Conservation (phyloP, 2,329 filamentous ascomycete species). For the Fusarium penzigii region DNA sequence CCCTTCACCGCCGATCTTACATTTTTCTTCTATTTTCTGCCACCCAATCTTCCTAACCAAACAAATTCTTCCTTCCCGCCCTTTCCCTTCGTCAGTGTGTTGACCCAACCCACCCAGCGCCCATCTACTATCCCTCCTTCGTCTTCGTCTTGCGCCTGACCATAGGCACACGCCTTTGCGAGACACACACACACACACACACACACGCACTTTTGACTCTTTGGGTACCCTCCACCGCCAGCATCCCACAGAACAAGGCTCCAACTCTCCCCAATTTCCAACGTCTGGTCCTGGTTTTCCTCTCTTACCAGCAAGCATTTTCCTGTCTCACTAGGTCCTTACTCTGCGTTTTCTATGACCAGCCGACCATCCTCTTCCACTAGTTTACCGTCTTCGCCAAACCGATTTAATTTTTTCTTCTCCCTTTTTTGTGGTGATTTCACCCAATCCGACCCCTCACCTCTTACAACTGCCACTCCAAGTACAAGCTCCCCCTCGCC, state of each 20-base stretch:
- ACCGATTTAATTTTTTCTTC: constrained; percentile 4
- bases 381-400: constrained; percentile 26
- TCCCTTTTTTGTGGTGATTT: background rate
- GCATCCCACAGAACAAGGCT: constrained; percentile 17
- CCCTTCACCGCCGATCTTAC: constrained; percentile 31
- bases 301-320: constrained; percentile 24
- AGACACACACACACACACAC: constrained; percentile 5
- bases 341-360: constrained; percentile 19
- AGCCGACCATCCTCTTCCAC: constrained; percentile 26
- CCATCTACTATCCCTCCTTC: constrained; percentile 10
- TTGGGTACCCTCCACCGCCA: constrained; percentile 29
- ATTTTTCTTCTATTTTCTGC: constrained; percentile 23
- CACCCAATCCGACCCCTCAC: background rate
- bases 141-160: constrained; percentile 25
- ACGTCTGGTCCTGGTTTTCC: constrained; percentile 20
- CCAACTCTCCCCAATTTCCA: constrained; percentile 1
- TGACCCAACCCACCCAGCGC: constrained; percentile 24
- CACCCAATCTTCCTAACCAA: constrained; percentile 17
- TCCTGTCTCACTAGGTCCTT: constrained; percentile 25
- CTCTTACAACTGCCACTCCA: background rate
- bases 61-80: constrained; percentile 6
- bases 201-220: background rate
- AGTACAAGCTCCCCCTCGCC: background rate
- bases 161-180: constrained; percentile 22
- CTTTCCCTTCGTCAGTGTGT: constrained; percentile 7